These are phyloP conservation scores for Gracilaria domingensis DNA, from an alignment of 23 red algal species.

Conservation along the genomic window DNA sequence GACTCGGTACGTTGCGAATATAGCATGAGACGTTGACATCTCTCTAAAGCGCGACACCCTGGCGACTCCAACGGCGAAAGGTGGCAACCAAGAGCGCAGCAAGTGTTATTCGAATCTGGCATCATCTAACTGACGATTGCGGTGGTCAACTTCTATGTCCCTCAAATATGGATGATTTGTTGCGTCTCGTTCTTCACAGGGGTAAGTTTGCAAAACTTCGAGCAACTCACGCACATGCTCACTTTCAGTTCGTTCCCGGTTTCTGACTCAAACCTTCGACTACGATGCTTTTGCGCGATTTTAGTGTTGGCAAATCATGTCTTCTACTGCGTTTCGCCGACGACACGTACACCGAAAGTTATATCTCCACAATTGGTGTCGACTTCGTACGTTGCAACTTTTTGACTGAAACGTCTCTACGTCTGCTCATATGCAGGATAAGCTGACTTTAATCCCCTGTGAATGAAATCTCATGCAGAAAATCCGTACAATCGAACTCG, in stretches of 20 bases:
- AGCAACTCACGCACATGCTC: background rate
- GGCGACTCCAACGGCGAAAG: background rate
- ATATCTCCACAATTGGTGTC: slow-evolving; percentile 98
- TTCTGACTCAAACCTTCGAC: slow-evolving; percentile 15
- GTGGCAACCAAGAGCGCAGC: background rate
- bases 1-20: slow-evolving; percentile 78
- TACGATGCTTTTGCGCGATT: background rate
- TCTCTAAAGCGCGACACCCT: background rate
- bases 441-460: background rate
- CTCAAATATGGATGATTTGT: background rate
- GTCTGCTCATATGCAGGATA: background rate
- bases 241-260: background rate
- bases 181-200: background rate
- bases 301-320: slow-evolving; percentile 85
- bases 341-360: slow-evolving; percentile 94
- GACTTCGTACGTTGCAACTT: slow-evolving; percentile 90
- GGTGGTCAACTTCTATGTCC: background rate
- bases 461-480: slow-evolving; percentile 66
- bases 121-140: background rate
- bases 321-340: slow-evolving; percentile 98
- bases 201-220: background rate
- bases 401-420: background rate
- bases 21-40: background rate
- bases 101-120: background rate
- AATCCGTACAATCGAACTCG: slow-evolving; percentile 98